Evolutionary conservation across 495 filamentous ascomycete genomes (phyloP).

Genomic region (Thermothielavioides terrestris): DNA sequence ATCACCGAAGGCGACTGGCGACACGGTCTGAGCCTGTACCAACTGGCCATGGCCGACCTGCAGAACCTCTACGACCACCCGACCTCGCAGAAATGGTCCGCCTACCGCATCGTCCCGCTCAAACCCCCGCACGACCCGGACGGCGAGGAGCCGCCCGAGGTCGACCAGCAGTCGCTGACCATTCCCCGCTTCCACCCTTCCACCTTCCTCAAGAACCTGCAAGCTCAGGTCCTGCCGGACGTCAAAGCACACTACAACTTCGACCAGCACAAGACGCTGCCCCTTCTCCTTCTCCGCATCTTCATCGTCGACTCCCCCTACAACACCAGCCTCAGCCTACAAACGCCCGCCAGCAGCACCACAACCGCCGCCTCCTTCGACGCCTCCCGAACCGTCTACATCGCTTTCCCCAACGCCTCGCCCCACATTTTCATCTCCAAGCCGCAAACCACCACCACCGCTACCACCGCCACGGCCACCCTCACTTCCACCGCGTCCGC

Average conservation of each 20-base stretch:
- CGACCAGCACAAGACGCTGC: constrained; percentile 51
- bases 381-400: constrained; percentile 57
- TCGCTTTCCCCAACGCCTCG: constrained; percentile 71
- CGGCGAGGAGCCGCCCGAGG: constrained; percentile 15
- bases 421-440: constrained; percentile 66
- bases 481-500: not conserved
- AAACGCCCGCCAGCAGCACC: not conserved
- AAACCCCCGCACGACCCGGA: constrained; percentile 28
- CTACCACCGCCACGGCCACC: not conserved
- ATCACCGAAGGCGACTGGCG: constrained; percentile 79
- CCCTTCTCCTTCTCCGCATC: constrained; percentile 64
- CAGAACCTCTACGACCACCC: constrained; percentile 73
- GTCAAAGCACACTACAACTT: constrained; percentile 76
- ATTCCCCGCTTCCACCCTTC: constrained; percentile 69
- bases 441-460: constrained; percentile 26
- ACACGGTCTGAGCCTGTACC: constrained; percentile 63
- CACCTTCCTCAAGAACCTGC: constrained; percentile 65
- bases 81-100: constrained; percentile 63
- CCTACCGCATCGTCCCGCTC: constrained; percentile 49
- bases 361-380: constrained; percentile 33
- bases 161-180: constrained; percentile 36
- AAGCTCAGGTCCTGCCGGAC: constrained; percentile 59
- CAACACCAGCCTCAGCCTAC: constrained; percentile 42
- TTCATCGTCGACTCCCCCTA: constrained; percentile 69
- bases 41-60: constrained; percentile 72